phyloP scores from a whole-genome alignment of 2,329 filamentous ascomycete species.

The Lachnellula suecica region DNA sequence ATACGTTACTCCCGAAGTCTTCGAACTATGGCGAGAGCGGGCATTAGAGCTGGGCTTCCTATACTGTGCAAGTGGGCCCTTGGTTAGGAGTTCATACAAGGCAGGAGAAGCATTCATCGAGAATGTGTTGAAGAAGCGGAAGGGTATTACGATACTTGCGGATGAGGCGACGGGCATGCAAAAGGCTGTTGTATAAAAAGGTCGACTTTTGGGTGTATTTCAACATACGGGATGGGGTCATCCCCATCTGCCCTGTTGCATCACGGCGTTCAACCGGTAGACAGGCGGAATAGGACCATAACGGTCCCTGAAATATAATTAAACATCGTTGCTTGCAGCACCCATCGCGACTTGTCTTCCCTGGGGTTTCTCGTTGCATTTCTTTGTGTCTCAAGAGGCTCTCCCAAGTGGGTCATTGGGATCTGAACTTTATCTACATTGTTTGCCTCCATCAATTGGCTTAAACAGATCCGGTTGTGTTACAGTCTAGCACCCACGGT shows the following conservation, averaged over 20 bases:
- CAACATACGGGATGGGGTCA: conserved; percentile 2
- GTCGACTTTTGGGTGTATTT: not conserved
- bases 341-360: no score
- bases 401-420: no score
- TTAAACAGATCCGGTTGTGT: no score
- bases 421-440: no score
- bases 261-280: no score
- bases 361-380: no score
- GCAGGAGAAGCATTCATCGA: conserved; percentile 98
- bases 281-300: no score
- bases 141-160: conserved; percentile 24
- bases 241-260: not conserved
- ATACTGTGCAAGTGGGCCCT: conserved; percentile 90
- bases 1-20: conserved; percentile 88
- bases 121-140: conserved; percentile 68
- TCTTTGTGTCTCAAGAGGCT: no score
- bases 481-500: no score
- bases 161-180: conserved; percentile 28
- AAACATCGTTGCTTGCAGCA: no score
- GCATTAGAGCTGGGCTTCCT: conserved; percentile 95
- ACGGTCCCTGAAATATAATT: no score
- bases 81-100: conserved; percentile 96
- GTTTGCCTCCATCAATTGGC: no score
- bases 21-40: conserved; percentile 87
- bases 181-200: conserved; percentile 29